phyloP scores from a whole-genome alignment of 495 filamentous ascomycete species.

The Aspergillus bridgeri region DNA sequence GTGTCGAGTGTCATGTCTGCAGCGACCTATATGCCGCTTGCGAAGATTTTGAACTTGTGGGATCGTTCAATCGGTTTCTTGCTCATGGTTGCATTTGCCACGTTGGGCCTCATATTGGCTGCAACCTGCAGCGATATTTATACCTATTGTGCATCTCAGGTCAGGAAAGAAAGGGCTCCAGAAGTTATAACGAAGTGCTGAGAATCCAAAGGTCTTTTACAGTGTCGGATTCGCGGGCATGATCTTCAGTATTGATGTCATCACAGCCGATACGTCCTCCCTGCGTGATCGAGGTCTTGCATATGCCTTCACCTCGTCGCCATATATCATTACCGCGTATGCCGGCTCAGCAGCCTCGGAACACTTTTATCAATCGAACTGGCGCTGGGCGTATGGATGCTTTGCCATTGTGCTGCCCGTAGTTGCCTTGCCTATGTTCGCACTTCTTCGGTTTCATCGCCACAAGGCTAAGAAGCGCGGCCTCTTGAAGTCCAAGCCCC shows the following conservation, averaged over 20 bases:
- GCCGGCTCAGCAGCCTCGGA: slow-evolving; percentile 25
- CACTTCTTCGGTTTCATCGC: slow-evolving; percentile 49
- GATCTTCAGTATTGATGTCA: slow-evolving; percentile 52
- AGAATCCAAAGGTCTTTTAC: slow-evolving; percentile 24
- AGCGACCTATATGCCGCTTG: slow-evolving; percentile 51
- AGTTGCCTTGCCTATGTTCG: slow-evolving; percentile 47
- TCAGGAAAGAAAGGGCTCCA: slow-evolving; percentile 15
- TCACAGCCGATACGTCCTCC: slow-evolving; percentile 60
- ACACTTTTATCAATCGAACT: slow-evolving; percentile 50
- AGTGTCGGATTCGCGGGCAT: slow-evolving; percentile 53
- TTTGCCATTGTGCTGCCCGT: slow-evolving; percentile 58
- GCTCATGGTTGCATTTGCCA: slow-evolving; percentile 35
- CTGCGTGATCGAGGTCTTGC: slow-evolving; percentile 58
- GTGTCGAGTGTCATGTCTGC: slow-evolving; percentile 44
- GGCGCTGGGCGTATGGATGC: slow-evolving; percentile 59
- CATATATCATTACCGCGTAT: slow-evolving; percentile 45
- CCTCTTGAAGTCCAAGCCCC: slow-evolving; percentile 29
- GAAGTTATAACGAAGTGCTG: neutral
- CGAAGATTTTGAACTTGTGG: slow-evolving; percentile 67
- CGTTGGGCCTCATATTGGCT: slow-evolving; percentile 46
- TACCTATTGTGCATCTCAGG: slow-evolving; percentile 49
- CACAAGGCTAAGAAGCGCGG: slow-evolving; percentile 51
- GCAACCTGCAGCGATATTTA: slow-evolving; percentile 47
- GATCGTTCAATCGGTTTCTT: slow-evolving; percentile 56
- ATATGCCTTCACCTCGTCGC: slow-evolving; percentile 56